phyloP scores from a whole-genome alignment of 129 eudicot genomes.

The Flaveria linearis region DNA sequence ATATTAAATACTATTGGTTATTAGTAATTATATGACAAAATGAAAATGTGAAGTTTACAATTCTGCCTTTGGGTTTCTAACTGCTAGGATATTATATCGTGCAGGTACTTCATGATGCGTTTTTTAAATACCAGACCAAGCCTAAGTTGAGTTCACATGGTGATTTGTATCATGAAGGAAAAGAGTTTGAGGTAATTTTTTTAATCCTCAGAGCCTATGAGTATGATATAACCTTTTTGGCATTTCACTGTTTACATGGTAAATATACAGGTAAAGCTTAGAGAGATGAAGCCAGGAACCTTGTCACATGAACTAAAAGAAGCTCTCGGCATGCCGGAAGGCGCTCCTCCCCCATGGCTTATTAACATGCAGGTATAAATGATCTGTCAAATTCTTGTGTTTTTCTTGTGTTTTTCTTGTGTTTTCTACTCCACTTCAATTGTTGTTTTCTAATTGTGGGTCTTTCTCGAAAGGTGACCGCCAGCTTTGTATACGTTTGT shows the following conservation, averaged over 20 bases:
- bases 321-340: slow-evolving; percentile 99
- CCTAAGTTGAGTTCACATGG: slow-evolving; percentile 94
- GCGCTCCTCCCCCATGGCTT: slow-evolving; percentile 99
- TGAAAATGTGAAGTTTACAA: not conserved
- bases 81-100: slow-evolving; percentile 2
- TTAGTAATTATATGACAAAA: not conserved
- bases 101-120: slow-evolving; percentile 98
- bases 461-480: not conserved
- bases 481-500: not conserved
- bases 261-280: slow-evolving; percentile 67
- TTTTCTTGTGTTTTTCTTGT: too few relatives aligned
- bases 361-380: slow-evolving; percentile 90
- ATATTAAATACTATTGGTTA: not conserved
- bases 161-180: slow-evolving; percentile 91
- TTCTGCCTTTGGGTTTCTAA: not conserved
- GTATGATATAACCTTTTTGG: not conserved
- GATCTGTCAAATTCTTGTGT: not conserved
- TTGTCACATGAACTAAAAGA: slow-evolving; percentile 92
- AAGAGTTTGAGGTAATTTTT: slow-evolving; percentile 89
- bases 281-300: slow-evolving; percentile 94
- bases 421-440: not conserved
- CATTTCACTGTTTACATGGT: not conserved
- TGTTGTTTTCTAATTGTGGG: not conserved
- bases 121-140: slow-evolving; percentile 90
- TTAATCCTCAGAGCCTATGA: not conserved